Evolutionary conservation across 169 alveolate species (phyloP), one percentile per base, ranked within the genome.

Genomic region (Cryptosporidium baileyi): DNA sequence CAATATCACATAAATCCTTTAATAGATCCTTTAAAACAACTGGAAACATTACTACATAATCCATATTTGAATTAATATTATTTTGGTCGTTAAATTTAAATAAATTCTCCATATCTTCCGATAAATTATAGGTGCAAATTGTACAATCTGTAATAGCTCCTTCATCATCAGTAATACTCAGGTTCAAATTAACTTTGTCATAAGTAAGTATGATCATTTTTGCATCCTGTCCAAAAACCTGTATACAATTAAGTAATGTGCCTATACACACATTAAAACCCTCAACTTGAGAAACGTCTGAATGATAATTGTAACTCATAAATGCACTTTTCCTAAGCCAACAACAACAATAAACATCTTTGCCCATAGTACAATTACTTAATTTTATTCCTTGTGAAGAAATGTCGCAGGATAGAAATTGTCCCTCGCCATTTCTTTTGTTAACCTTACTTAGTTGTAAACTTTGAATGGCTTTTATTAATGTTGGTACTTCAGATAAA

Each of bases 151-250:
- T 74, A 9, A 52, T 61, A 3, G 85, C 63, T 3, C 85, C 85
- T 51, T 74, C 85, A 36, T 74, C 85, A 38, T 74, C 67, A 13
- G 85, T 74, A 54, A 74, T 74, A 26, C 43, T 74, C 19, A 74
- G 43, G 26, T 74, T 67, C 24, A 74, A n/a, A 61, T 61, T 74
- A 26, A 40, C 85, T 15, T 74, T n/a, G 40, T 74, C 85, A 54
- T 54, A 74, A 0, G 74, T 51, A 22, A 74, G 54, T 6, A 74
- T 59, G n/a, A 57, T 43, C 63, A 52, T 54, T 17, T 74, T 74
- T 32, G 85, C 85, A 74, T 74, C 85, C 1, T 22, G 38, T 9
- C 85, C 85, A 40, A 74, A 74, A 9, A 74, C 85, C 54, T 74
- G 85, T 38, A 74, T 74, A 34, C 85, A 74, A 28, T 74, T 74